These are phyloP conservation scores for Dendrothele bispora DNA, from an alignment of 768 basidiomycete species.

Conservation along the genomic window DNA sequence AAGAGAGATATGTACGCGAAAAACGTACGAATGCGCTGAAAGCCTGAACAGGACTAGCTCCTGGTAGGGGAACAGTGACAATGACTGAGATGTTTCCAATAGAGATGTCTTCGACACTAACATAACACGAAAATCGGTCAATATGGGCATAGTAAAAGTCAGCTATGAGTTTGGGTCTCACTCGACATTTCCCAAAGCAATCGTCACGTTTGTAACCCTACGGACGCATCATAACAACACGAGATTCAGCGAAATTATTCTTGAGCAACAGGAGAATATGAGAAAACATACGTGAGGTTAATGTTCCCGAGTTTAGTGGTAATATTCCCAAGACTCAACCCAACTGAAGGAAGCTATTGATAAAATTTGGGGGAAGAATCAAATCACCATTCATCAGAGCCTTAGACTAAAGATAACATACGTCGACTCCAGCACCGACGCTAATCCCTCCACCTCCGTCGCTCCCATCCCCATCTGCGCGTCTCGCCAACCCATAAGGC, in stretches of 20 bases:
- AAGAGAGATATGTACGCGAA: too few species aligned
- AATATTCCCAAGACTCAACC: constrained; percentile 15
- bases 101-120: constrained; percentile 15
- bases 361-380: too few species aligned
- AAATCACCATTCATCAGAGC: too few species aligned
- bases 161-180: constrained; percentile 5
- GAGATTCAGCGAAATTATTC: background rate
- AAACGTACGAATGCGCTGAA: constrained; percentile 16
- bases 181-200: constrained; percentile 17
- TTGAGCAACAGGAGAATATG: too few species aligned
- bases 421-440: too few species aligned
- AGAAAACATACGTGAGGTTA: constrained; percentile 15
- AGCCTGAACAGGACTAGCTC: constrained; percentile 16
- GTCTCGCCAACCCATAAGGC: too few species aligned
- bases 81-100: constrained; percentile 17
- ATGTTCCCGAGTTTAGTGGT: constrained; percentile 18
- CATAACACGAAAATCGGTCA: background rate
- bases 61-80: constrained; percentile 17
- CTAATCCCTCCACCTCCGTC: too few species aligned
- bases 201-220: constrained; percentile 18
- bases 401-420: too few species aligned
- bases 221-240: background rate
- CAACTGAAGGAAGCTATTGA: constrained; percentile 11
- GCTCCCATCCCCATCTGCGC: too few species aligned
- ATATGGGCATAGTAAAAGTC: too few species aligned